Evolutionary conservation across 2,329 filamentous ascomycete species (phyloP).

Genomic region (Fusarium pilosicola): DNA sequence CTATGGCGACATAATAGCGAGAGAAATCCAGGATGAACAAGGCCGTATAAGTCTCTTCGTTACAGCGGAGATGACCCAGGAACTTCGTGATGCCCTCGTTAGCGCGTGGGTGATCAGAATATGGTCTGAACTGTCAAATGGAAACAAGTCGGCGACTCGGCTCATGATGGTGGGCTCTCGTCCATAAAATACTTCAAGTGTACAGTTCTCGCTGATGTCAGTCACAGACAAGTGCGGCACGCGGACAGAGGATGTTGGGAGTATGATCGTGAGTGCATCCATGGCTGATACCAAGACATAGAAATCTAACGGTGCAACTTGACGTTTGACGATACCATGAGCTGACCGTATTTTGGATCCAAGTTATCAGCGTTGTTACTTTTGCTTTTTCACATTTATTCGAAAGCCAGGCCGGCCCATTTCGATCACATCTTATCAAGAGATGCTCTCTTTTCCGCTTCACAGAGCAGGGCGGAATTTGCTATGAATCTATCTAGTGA

Average conservation of each 20-base stretch:
- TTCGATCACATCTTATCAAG: neutral
- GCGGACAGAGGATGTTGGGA: conserved; percentile 9
- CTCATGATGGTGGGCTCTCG: conserved; percentile 28
- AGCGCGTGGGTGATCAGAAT: conserved; percentile 50
- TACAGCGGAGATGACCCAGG: conserved; percentile 44
- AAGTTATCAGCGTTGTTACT: neutral
- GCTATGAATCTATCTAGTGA: neutral
- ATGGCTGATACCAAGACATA: neutral
- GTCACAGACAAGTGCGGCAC: conserved; percentile 22
- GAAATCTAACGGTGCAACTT: neutral
- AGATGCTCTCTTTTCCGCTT: neutral
- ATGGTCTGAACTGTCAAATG: conserved; percentile 48
- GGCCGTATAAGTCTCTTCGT: conserved; percentile 46
- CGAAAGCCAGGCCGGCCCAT: neutral
- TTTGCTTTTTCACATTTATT: neutral
- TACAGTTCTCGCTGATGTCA: conserved; percentile 18
- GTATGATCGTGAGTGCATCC: conserved; percentile 1
- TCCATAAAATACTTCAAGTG: neutral
- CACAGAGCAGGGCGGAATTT: neutral
- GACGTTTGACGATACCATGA: neutral
- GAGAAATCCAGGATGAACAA: conserved; percentile 45
- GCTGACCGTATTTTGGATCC: neutral
- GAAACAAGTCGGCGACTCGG: conserved; percentile 44
- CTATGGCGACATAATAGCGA: conserved; percentile 44
- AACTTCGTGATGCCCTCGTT: conserved; percentile 48